phyloP scores from a whole-genome alignment of 108 stramenopile genomes.

The Nannochloropsis gaditana region DNA sequence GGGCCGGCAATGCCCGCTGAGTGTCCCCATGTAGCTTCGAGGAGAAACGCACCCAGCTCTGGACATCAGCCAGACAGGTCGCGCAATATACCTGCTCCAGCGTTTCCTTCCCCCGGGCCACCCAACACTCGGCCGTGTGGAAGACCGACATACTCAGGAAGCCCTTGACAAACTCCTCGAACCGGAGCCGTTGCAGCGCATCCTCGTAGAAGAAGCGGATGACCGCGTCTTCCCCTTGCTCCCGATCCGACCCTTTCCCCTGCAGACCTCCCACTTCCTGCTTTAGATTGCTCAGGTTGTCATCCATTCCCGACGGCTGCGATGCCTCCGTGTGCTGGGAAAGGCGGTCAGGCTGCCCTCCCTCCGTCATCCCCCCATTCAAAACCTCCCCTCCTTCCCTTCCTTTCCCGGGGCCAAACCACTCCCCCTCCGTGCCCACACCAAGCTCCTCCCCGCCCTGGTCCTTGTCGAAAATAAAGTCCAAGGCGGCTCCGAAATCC shows the following conservation, averaged over 20 bases:
- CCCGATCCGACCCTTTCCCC: background rate
- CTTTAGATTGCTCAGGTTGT: background rate
- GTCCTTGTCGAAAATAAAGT: background rate
- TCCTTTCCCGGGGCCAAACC: background rate
- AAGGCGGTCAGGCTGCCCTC: background rate
- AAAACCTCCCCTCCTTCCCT: background rate
- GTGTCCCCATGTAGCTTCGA: background rate
- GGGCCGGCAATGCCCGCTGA: constrained; percentile 42
- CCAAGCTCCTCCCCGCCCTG: background rate
- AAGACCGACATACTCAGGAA: constrained; percentile 90
- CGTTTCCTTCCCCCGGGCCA: constrained; percentile 29
- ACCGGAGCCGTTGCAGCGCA: constrained; percentile 55
- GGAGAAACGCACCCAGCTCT: constrained; percentile 13
- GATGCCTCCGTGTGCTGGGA: background rate
- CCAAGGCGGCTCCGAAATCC: background rate
- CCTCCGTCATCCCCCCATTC: background rate
- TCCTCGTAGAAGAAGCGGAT: background rate
- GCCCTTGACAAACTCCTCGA: constrained; percentile 82
- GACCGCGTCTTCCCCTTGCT: background rate
- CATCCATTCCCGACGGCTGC: background rate
- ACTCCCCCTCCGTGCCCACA: background rate
- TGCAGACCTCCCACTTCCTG: background rate
- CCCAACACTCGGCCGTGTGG: constrained; percentile 86
- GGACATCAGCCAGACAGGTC: background rate
- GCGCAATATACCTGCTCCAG: background rate